Percentiles rank a stretch among this genome's conserved stretches.
Conservation (phyloP, 2,329 filamentous ascomycete species). For the Aspergillus costaricaensis region DNA sequence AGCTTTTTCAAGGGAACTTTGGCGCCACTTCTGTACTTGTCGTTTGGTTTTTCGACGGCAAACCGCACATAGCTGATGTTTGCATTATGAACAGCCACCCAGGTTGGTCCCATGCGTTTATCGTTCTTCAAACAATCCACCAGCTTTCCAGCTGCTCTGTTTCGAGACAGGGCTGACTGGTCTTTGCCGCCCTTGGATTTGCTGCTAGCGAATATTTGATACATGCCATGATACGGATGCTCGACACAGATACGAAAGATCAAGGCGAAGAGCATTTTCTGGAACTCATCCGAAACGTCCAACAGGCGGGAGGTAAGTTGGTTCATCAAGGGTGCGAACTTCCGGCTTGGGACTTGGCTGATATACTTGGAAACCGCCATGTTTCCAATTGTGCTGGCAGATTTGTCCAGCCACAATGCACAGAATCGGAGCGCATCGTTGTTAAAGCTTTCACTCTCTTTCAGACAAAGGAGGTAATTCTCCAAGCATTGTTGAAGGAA, state of each 20-base stretch:
- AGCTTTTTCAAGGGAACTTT: constrained; percentile 67
- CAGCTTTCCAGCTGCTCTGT: constrained; percentile 70
- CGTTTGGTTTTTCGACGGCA: constrained; percentile 51
- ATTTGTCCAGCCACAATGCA: constrained; percentile 88
- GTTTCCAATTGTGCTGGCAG: constrained; percentile 74
- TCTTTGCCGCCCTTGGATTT: constrained; percentile 70
- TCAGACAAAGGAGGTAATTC: constrained; percentile 85
- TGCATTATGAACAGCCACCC: constrained; percentile 71
- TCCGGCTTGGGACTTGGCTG: constrained; percentile 76
- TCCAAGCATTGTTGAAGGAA: constrained; percentile 88
- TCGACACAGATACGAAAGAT: constrained; percentile 84
- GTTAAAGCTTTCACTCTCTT: constrained; percentile 83
- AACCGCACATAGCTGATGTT: constrained; percentile 64
- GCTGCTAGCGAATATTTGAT: constrained; percentile 86
- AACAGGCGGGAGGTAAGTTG: constrained; percentile 92
- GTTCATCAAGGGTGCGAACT: constrained; percentile 92
- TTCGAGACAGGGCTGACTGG: constrained; percentile 70
- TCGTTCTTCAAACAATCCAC: constrained; percentile 61
- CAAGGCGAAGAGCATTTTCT: constrained; percentile 70
- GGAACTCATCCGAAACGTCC: constrained; percentile 69
- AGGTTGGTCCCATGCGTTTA: constrained; percentile 58
- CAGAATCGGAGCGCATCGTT: constrained; percentile 90
- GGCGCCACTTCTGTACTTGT: constrained; percentile 66
- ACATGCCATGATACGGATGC: constrained; percentile 96
- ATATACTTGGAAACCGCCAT: constrained; percentile 72